Base-by-base conservation (phyloP, 2,329 filamentous ascomycete species). In the Zymoseptoria tritici region DNA sequence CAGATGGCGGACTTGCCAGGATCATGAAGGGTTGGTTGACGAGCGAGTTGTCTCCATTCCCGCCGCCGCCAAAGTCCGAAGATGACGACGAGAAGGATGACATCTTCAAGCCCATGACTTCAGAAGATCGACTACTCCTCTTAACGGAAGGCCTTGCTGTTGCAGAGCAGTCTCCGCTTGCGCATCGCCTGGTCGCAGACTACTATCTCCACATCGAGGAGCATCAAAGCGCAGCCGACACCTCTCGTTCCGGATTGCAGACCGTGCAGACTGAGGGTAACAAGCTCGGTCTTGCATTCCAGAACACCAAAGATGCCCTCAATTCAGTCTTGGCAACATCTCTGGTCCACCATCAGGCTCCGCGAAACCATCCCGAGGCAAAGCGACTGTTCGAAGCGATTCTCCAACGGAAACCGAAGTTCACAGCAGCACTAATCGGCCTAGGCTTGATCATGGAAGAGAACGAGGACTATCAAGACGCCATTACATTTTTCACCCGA, bases 371-470 rank as follows among this genome's bases (percentile, higher is more conserved):
- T 67, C 81, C 86, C 19, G 93, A 97, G 76, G 92, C 94, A 2
- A 93, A 90, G 71, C 75, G 76, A n/a, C 80, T 97, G 0, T 97
- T 99, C 66, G 86, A 96, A 66, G 83, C 83, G 29, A 89, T 97
- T 4, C 80, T 99, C 0, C 79, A 84, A 54, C 84, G 88, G 24
- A 91, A 95, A 59, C 82, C 86, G 1, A 84, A 83, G 2, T 92
- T 89, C 0, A 95, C 91, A 0, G 78, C 85, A 29, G 92, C 92
- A 2, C 79, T 99, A 62, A 89, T 97, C 52, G 94, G 94, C 0
- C 85, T 97, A 36, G 95, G 94, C 1, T 76, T 97, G 22, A 93
- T 99, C 49, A 87, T 92, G 53, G 91, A 97, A 73, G 94, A 97
- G 68, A 91, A 96, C 65, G 88, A 96, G 68, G 89, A 97, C 63